Percentiles rank a stretch among this genome's conserved stretches.
Evolutionary conservation across 768 basidiomycete genomes (phyloP).

Genomic region (Cytidiella melzeri): DNA sequence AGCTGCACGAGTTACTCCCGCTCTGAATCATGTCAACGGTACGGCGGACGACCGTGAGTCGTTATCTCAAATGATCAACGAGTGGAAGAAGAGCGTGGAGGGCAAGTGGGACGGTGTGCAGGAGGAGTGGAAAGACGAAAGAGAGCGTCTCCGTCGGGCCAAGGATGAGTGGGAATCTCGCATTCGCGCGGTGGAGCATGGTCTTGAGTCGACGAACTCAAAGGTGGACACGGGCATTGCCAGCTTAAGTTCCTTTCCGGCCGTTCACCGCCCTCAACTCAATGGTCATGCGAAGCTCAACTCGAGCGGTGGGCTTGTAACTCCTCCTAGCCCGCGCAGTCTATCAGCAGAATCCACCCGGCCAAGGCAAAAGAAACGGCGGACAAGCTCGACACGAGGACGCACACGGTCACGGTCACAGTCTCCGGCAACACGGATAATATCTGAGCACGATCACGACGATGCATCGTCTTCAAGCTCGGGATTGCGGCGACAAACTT

Average conservation of each 20-base stretch:
- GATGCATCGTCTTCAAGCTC: constrained; percentile 4
- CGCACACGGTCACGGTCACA: constrained; percentile 30
- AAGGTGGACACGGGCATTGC: constrained; percentile 30
- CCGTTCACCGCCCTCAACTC: constrained; percentile 33
- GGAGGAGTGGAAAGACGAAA: constrained; percentile 79
- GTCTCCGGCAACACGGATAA: constrained; percentile 27
- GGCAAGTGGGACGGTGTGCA: constrained; percentile 72
- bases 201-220: constrained; percentile 40
- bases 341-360: constrained; percentile 53
- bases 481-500: constrained; percentile 15
- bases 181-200: constrained; percentile 45
- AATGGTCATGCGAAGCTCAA: constrained; percentile 28
- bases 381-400: constrained; percentile 30
- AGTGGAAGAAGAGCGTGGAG: constrained; percentile 78
- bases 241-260: constrained; percentile 23
- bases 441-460: constrained; percentile 23
- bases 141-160: constrained; percentile 66
- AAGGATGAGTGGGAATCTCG: constrained; percentile 78
- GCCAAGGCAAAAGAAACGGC: constrained; percentile 19
- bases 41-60: constrained; percentile 41
- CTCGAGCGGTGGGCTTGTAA: constrained; percentile 49
- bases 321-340: constrained; percentile 72
- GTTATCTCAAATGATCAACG: constrained; percentile 47
- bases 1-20: constrained; percentile 26
- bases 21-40: background rate